Evolutionary conservation across 805 yeast genomes (phyloP), one percentile per base, ranked within the genome.

Genomic region (Myxozyma monticola): DNA sequence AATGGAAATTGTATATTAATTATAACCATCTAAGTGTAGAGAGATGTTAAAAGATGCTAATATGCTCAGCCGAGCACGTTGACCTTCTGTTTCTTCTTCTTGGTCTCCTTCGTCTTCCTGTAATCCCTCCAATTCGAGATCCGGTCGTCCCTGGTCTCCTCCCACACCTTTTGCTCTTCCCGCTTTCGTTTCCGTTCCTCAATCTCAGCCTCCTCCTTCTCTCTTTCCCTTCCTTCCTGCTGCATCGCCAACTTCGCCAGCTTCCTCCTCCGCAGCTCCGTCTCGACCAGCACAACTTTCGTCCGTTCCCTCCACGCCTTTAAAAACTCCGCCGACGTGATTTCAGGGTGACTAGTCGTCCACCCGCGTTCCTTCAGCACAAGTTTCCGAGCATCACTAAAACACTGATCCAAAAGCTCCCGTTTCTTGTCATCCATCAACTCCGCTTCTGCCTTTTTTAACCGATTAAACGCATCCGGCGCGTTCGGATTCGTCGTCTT

Each of bases 91-190:
- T 68, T 71, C 62, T 73, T 76, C 65, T 76, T 78, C 62, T 75
- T 75, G 17, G 43, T 12, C 26, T 70, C 74, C 14, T 69, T 64
- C 49, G 73, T 73, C 30, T 69, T 65, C 12, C 71, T 63, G 62
- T 76, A 83, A 7, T 60, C 63, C 45, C 88, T 66, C 89, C 89
- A 84, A 60, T 72, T 79, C 6, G 66, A 63, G 4, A 84, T 86
- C 31, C 89, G 65, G 9, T 63, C 64, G 37, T 80, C 87, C 41
- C 87, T 55, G 12, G 73, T 73, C 44, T 75, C 78, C 57, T 83
- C 88, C 89, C 89, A 84, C 18, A 71, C 68, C 42, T 69, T 63
- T 33, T 73, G 76, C 58, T 73, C 63, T 39, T 76, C 68, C 35
- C 62, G 51, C 42, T 69, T 64, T 45, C 65, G 65, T 37, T 68